These are phyloP conservation scores for Delonix regia DNA, from an alignment of 306 rosid genomes.

Conservation along the genomic window DNA sequence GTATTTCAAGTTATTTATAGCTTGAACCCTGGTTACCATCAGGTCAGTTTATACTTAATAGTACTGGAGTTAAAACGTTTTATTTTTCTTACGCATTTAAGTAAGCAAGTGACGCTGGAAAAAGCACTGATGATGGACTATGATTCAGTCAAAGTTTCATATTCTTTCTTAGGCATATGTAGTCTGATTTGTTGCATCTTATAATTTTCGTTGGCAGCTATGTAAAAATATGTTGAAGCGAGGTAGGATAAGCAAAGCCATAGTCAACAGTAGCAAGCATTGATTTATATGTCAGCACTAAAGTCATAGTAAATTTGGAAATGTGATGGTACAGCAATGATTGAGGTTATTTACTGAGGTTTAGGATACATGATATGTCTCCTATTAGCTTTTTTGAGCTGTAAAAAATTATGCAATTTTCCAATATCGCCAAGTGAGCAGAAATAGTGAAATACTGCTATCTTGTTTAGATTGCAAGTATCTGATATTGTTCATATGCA, in stretches of 20 bases:
- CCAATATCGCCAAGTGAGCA: slow-evolving; percentile 2
- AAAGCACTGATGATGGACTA: neutral
- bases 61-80: neutral
- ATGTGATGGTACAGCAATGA: neutral
- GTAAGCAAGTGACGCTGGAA: neutral
- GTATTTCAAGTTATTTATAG: slow-evolving; percentile 89
- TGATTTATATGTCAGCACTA: neutral
- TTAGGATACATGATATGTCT: neutral
- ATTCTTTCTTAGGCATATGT: neutral
- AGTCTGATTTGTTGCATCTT: slow-evolving; percentile 8
- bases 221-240: slow-evolving; percentile 1
- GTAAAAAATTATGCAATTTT: neutral
- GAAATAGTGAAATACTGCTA: slow-evolving; percentile 11
- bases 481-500: slow-evolving; percentile 6
- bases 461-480: slow-evolving; percentile 23
- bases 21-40: slow-evolving; percentile 82
- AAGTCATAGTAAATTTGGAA: slow-evolving; percentile 4
- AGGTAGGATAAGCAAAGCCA: neutral
- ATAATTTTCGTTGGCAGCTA: slow-evolving; percentile 16
- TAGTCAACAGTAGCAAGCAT: neutral
- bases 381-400: neutral
- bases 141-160: slow-evolving; percentile 1
- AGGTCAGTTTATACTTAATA: slow-evolving; percentile 59
- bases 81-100: neutral
- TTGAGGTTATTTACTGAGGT: slow-evolving; percentile 23